Percentiles rank a stretch among this genome's conserved stretches.
These are phyloP conservation scores for Ceratopteris richardii DNA, from an alignment of 75 land plant genomes.

Conservation along the genomic window DNA sequence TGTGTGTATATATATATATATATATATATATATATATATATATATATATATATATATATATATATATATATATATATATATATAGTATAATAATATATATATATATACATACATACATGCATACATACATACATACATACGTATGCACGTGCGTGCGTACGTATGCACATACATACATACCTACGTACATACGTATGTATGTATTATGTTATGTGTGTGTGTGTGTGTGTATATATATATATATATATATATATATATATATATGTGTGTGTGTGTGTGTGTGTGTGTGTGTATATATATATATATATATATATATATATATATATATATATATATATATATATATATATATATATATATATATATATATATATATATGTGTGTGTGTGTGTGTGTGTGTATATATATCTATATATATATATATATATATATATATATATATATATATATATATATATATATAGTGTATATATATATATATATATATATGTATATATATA, in stretches of 20 bases:
- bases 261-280: background rate
- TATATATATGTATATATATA: no score
- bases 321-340: background rate
- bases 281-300: background rate
- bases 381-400: background rate
- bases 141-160: background rate
- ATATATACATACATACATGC: no score
- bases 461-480: no score
- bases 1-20: no score
- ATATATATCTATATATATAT: no score
- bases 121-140: no score
- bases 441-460: no score
- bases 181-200: background rate
- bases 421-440: no score
- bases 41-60: no score
- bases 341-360: background rate
- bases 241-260: background rate
- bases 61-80: no score
- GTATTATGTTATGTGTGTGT: background rate
- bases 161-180: constrained; percentile 1
- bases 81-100: no score
- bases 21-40: no score
- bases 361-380: background rate
- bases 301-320: background rate
- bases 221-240: background rate